Conservation (phyloP, 305 asterid species). For the Rubia balearica region DNA sequence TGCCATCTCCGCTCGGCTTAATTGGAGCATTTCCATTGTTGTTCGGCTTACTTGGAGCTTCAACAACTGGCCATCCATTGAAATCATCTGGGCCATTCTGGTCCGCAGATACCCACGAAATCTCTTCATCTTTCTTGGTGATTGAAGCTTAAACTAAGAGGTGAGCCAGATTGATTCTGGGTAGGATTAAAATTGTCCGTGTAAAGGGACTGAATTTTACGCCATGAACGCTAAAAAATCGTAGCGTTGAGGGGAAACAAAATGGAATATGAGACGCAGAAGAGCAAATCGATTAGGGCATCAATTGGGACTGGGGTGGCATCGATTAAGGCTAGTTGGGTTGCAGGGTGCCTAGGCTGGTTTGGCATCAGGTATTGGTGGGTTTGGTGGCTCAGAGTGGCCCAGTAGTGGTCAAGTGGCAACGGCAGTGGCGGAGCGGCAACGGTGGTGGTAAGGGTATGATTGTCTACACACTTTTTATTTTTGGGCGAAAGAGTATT, state of each 20-base stretch:
- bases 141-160: slow-evolving; percentile 41
- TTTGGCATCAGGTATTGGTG: too few relatives aligned
- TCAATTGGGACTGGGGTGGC: too few relatives aligned
- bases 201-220: slow-evolving; percentile 23
- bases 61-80: slow-evolving; percentile 75
- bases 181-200: slow-evolving; percentile 30
- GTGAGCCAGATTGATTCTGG: slow-evolving; percentile 26
- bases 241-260: slow-evolving; percentile 33
- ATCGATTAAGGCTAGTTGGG: too few relatives aligned
- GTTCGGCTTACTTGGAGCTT: slow-evolving; percentile 31
- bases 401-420: too few relatives aligned
- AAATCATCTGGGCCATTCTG: slow-evolving; percentile 34
- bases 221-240: slow-evolving; percentile 29
- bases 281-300: slow-evolving; percentile 61
- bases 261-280: slow-evolving; percentile 44
- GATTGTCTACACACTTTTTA: too few relatives aligned
- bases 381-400: too few relatives aligned
- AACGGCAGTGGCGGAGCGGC: too few relatives aligned
- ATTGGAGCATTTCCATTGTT: slow-evolving; percentile 40
- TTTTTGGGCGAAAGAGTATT: too few relatives aligned
- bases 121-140: slow-evolving; percentile 33
- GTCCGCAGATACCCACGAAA: slow-evolving; percentile 52
- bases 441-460: too few relatives aligned
- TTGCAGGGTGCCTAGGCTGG: too few relatives aligned
- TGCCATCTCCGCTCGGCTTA: too few relatives aligned